These are phyloP conservation scores for Exophiala viscosa DNA, from an alignment of 2,329 filamentous ascomycete genomes.

Conservation along the genomic window DNA sequence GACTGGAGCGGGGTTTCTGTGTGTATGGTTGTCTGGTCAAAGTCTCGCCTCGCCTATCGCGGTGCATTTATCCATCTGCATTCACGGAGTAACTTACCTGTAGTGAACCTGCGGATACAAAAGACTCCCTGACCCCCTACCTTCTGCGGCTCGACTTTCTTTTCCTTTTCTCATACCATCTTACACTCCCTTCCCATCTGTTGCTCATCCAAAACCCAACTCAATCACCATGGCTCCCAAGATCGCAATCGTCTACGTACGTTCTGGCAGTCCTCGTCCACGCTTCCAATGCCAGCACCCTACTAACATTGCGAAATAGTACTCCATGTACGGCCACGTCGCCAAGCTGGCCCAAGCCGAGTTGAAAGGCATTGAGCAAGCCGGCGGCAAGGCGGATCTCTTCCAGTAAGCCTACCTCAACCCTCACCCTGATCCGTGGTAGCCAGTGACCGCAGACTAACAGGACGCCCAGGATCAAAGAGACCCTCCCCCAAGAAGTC, in stretches of 20 bases:
- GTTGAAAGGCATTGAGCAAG: constrained; percentile 82
- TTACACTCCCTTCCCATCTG: neutral
- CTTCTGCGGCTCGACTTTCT: neutral
- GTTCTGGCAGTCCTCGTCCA: constrained; percentile 39
- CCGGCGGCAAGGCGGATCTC: constrained; percentile 75
- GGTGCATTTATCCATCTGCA: neutral
- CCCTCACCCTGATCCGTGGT: neutral
- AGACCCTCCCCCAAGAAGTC: constrained; percentile 82
- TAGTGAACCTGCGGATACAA: constrained; percentile 8
- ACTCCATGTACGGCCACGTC: constrained; percentile 94
- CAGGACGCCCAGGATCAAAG: constrained; percentile 57
- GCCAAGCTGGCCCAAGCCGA: constrained; percentile 79
- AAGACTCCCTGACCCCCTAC: neutral
- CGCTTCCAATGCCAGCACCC: neutral
- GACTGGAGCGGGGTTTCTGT: no score
- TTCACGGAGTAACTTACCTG: no score
- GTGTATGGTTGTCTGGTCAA: no score
- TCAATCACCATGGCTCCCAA: constrained; percentile 72
- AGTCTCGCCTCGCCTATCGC: no score
- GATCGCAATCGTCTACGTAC: constrained; percentile 84
- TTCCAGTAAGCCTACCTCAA: constrained; percentile 62
- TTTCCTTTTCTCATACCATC: neutral
- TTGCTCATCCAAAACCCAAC: neutral
- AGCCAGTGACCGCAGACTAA: constrained; percentile 13
- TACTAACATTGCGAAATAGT: constrained; percentile 50